Evolutionary conservation across 441 rosid species (phyloP), one percentile per base, ranked within the genome.

Genomic region (Raphanus hybrid): DNA sequence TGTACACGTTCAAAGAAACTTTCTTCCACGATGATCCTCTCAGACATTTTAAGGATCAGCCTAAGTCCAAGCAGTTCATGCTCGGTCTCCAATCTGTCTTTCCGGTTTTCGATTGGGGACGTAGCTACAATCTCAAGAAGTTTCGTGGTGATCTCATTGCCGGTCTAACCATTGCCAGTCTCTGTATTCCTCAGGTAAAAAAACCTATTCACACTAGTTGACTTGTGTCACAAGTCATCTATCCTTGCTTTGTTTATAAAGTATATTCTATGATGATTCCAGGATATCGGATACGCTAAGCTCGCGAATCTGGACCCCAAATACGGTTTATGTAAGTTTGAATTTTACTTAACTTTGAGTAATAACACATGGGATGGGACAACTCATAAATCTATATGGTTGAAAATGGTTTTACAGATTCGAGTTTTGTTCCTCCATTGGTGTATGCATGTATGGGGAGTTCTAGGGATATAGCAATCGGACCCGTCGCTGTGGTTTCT

Each of bases 401-500:
- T 29, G 34, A 69, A 65, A 54, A 64, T 63, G 41, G 20, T 3
- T 34, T 2, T 32, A 23, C 87, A 96, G 97, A 94, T 80, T 86
- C 94, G 39, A 92, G 98, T 85, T 87, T 94, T 78, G 92, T 94
- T 74, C 98, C 98, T 3, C 98, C 98, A 1, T 58, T 94, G 81
- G 84, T 94, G 71, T 94, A 94, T 73, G 95, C 98, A 29, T 81
- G 84, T 81, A 94, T 94, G 98, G 97, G 98, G 1, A 94, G 98
- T 74, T 94, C 98, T 27, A 88, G 97, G 81, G 98, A 94, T 79
- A 94, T 92, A 61, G 97, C 98, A 3, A 92, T 94, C 43, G 98
- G 98, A 57, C 98, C 98, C 0, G 98, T 94, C 12, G 98, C 98
- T 7, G 98, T 94, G 82, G 97, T 94, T 59, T 94, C 98, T 76